phyloP scores from a whole-genome alignment of 371 early-diverging fungal species.

The Apophysomyces ossiformis region DNA sequence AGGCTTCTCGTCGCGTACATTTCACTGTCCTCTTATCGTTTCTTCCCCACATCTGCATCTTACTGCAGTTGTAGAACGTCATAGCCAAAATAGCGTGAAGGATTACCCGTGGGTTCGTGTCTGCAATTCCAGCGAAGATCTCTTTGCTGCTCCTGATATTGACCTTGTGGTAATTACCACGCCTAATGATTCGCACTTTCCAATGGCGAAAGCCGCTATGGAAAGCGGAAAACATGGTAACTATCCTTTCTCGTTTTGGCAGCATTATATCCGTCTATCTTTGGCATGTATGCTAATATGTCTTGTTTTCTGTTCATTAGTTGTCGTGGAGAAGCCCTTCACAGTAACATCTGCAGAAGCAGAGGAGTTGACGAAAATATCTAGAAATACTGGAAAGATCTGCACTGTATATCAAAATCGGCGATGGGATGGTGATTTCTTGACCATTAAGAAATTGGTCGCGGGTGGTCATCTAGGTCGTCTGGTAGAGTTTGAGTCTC shows the following conservation, averaged over 20 bases:
- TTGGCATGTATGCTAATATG: no score
- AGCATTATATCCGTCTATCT: no score
- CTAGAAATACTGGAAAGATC: constrained; percentile 60
- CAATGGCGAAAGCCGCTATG: constrained; percentile 64
- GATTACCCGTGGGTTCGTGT: constrained; percentile 61
- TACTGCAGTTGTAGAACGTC: constrained; percentile 65
- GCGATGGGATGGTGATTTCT: constrained; percentile 84
- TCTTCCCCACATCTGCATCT: constrained; percentile 60
- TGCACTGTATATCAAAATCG: constrained; percentile 82
- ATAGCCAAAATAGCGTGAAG: constrained; percentile 40
- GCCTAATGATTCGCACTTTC: constrained; percentile 72
- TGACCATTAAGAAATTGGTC: constrained; percentile 69
- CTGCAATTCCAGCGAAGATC: constrained; percentile 56
- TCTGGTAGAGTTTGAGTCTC: constrained; percentile 73
- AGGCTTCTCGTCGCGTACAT: constrained; percentile 55
- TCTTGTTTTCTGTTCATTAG: constrained; percentile 14
- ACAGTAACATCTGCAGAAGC: constrained; percentile 68
- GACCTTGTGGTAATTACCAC: constrained; percentile 78
- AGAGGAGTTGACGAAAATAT: constrained; percentile 54
- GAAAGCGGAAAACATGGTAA: constrained; percentile 70
- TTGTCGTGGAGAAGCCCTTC: constrained; percentile 84
- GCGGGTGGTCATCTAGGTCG: constrained; percentile 60
- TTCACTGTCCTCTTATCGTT: constrained; percentile 72
- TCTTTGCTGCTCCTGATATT: constrained; percentile 56
- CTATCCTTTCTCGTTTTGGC: no score